A percentile compares a stretch with the other conserved stretches of the same genome.
Evolutionary conservation across 371 early-diverging fungal species (phyloP).

Genomic region (Dinochytrium kinnereticum): DNA sequence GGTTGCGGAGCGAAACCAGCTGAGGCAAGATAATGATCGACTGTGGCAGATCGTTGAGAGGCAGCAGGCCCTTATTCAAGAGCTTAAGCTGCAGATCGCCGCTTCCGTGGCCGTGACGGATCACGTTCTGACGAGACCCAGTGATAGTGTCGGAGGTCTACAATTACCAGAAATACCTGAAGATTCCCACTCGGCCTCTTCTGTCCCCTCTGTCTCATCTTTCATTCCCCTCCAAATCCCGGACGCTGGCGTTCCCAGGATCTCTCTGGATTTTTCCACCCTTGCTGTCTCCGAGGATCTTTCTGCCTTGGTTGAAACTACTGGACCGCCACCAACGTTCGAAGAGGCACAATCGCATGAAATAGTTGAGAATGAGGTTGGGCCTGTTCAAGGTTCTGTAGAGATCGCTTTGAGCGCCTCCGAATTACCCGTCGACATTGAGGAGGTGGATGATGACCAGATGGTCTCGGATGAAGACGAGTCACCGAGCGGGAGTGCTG

Average conservation of each 20-base stretch:
- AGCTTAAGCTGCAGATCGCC: constrained; percentile 50
- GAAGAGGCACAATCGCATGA: background rate
- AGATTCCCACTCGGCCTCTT: background rate
- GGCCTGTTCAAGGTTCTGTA: too few relatives aligned
- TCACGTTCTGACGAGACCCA: background rate
- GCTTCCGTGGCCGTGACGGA: background rate
- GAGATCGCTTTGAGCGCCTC: background rate
- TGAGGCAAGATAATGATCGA: constrained; percentile 80
- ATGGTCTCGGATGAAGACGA: background rate
- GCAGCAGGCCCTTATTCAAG: constrained; percentile 82
- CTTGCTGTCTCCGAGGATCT: background rate
- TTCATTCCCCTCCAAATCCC: constrained; percentile 7
- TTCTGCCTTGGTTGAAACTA: background rate
- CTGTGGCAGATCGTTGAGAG: constrained; percentile 91
- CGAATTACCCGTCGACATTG: background rate
- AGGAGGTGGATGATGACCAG: background rate
- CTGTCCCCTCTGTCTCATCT: constrained; percentile 5
- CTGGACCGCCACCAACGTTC: background rate
- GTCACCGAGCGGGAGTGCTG: background rate
- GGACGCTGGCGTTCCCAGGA: constrained; percentile 1
- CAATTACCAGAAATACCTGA: background rate
- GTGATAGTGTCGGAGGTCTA: background rate
- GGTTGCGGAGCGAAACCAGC: constrained; percentile 63
- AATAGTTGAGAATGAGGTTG: too few relatives aligned
- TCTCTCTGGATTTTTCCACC: constrained; percentile 13